Conservation (phyloP, 805 yeast species). For the Zygotorulaspora florentina region DNA sequence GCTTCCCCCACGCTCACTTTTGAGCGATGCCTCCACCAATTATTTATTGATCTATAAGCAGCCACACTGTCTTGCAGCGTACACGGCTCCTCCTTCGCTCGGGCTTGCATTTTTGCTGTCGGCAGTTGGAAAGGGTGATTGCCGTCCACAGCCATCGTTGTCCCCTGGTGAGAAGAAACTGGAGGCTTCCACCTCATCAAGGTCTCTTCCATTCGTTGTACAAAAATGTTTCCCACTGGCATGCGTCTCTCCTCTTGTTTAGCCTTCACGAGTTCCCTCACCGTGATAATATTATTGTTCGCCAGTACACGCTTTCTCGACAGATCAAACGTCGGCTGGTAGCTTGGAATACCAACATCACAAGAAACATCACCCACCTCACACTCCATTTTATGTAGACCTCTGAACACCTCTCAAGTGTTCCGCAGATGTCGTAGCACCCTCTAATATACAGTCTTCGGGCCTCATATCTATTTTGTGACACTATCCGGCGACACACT, state of each 20-base stretch:
- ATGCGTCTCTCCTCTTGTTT: conserved; percentile 22
- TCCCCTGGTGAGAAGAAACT: conserved; percentile 22
- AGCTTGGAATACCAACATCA: conserved; percentile 10
- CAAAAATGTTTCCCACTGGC: conserved; percentile 16
- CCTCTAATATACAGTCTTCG: too few species aligned
- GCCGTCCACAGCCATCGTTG: conserved; percentile 26
- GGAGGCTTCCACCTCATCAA: conserved; percentile 31
- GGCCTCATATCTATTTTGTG: neutral
- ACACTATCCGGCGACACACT: neutral
- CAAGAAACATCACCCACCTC: conserved; percentile 9
- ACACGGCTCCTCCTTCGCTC: neutral
- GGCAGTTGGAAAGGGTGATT: conserved; percentile 28
- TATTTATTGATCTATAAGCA: neutral
- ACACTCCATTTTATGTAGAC: neutral
- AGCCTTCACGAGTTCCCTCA: conserved; percentile 28
- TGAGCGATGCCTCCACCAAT: conserved; percentile 3
- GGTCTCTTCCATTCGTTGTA: conserved; percentile 27
- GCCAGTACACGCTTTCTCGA: conserved; percentile 14
- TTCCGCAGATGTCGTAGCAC: neutral
- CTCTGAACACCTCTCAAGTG: neutral
- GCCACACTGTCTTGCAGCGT: neutral
- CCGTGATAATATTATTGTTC: conserved; percentile 15
- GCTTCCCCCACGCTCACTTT: neutral
- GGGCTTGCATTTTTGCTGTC: conserved; percentile 5
- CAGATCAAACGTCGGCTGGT: conserved; percentile 14